Evolutionary conservation across 2,329 filamentous ascomycete genomes (phyloP).

Genomic region (Sporothrix curviconia): DNA sequence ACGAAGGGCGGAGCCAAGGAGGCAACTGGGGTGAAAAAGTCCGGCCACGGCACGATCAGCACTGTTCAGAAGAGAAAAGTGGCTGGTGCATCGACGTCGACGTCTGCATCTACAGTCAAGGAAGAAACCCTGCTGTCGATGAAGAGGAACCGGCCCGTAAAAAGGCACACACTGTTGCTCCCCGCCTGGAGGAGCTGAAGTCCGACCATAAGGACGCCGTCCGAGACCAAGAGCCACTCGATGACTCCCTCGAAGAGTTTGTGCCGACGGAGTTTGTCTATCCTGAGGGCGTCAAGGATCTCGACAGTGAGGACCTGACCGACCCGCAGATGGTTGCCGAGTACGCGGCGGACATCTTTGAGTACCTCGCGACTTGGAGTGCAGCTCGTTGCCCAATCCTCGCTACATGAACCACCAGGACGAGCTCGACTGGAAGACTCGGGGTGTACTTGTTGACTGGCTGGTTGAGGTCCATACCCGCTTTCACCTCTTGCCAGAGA

Average conservation of each 20-base stretch:
- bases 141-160: conserved; percentile 64
- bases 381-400: conserved; percentile 72
- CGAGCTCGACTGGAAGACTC: conserved; percentile 97
- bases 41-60: conserved; percentile 61
- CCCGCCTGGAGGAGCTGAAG: conserved; percentile 44
- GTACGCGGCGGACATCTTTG: conserved; percentile 95
- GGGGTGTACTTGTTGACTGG: conserved; percentile 96
- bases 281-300: conserved; percentile 47
- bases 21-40: conserved; percentile 60
- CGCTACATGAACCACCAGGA: conserved; percentile 94
- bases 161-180: conserved; percentile 48
- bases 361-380: conserved; percentile 88
- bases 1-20: conserved; percentile 49
- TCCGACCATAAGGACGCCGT: conserved; percentile 28
- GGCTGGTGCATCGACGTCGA: conserved; percentile 21
- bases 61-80: conserved; percentile 63
- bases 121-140: conserved; percentile 52
- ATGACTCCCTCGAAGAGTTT: conserved; percentile 24
- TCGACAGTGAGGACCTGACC: conserved; percentile 82
- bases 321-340: conserved; percentile 98
- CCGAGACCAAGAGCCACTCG: conserved; percentile 27
- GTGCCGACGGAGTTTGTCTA: conserved; percentile 24
- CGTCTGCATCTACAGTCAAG: conserved; percentile 49
- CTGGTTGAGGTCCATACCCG: conserved; percentile 96
- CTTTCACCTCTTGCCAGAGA: conserved; percentile 92